A percentile compares a stretch with the other conserved stretches of the same genome.
These are phyloP conservation scores for Sporothrix humicola DNA, from an alignment of 2,329 filamentous ascomycete genomes.

Conservation along the genomic window DNA sequence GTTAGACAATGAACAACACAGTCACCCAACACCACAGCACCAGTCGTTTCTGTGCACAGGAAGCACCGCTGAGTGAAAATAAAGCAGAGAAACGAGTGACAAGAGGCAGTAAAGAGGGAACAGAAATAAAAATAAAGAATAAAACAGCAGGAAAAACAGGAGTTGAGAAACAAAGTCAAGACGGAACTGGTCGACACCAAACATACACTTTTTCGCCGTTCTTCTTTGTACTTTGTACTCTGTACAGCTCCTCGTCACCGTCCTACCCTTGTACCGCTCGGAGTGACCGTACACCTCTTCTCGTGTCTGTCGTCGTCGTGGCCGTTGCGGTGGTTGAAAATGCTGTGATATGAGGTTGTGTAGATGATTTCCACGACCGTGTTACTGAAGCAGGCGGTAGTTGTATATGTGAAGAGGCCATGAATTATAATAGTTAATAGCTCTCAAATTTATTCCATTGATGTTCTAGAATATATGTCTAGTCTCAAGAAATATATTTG, in stretches of 20 bases:
- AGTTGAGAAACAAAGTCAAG: no score
- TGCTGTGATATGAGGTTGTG: neutral
- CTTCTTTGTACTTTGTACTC: neutral
- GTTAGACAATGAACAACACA: neutral
- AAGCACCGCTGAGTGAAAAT: conserved; percentile 11
- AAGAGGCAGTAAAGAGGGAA: neutral
- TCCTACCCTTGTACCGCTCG: neutral
- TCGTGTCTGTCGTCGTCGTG: neutral
- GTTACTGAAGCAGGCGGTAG: neutral
- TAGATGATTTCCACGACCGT: neutral
- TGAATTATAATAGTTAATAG: no score
- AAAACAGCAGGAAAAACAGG: no score
- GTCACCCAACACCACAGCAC: neutral
- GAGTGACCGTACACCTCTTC: neutral
- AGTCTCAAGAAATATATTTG: no score
- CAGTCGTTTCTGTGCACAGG: neutral
- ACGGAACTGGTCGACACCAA: no score
- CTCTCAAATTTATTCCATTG: no score
- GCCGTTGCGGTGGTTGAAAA: neutral
- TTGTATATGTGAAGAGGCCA: neutral
- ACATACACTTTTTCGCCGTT: no score
- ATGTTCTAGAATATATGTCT: no score
- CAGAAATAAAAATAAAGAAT: no score
- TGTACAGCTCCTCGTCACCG: neutral
- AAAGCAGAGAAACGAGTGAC: conserved; percentile 13